phyloP scores from a whole-genome alignment of 345 rosid genomes.

The Cardamine resedifolia region DNA sequence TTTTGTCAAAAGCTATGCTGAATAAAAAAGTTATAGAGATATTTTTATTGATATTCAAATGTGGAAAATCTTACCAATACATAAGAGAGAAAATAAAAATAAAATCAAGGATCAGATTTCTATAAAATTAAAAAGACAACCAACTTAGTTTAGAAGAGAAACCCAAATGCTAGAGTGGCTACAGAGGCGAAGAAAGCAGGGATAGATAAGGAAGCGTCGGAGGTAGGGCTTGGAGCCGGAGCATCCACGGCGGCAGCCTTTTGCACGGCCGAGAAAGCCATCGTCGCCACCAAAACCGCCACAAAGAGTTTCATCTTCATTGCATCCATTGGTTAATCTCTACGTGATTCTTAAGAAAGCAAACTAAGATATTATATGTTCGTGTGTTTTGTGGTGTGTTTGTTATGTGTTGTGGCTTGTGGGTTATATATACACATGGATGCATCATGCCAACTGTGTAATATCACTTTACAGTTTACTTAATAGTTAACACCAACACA shows the following conservation, averaged over 20 bases:
- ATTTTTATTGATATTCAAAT: conserved; percentile 3
- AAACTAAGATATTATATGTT: conserved; percentile 6
- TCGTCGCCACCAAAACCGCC: conserved; percentile 26
- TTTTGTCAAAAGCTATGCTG: not conserved
- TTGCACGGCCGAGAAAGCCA: conserved; percentile 29
- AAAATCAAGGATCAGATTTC: conserved; percentile 17
- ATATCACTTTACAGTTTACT: conserved; percentile 15
- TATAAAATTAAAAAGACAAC: not conserved
- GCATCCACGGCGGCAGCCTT: conserved; percentile 35
- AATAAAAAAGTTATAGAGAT: not conserved
- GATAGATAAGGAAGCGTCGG: conserved; percentile 31
- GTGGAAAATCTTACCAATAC: not conserved
- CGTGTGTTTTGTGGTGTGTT: not conserved
- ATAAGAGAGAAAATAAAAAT: not conserved
- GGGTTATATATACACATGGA: conserved; percentile 20
- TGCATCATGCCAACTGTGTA: conserved; percentile 11
- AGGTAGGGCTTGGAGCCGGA: conserved; percentile 38
- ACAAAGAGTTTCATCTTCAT: conserved; percentile 32
- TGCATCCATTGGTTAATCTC: conserved; percentile 15
- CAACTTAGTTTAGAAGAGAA: conserved; percentile 19
- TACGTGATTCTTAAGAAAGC: not conserved
- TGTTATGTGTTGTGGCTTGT: not conserved
- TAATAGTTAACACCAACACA: conserved; percentile 5
- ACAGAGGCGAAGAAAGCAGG: conserved; percentile 17
- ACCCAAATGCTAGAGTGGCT: conserved; percentile 27